Evolutionary conservation across 163 green algal genomes (phyloP).

Genomic region (Scenedesmus sp.): DNA sequence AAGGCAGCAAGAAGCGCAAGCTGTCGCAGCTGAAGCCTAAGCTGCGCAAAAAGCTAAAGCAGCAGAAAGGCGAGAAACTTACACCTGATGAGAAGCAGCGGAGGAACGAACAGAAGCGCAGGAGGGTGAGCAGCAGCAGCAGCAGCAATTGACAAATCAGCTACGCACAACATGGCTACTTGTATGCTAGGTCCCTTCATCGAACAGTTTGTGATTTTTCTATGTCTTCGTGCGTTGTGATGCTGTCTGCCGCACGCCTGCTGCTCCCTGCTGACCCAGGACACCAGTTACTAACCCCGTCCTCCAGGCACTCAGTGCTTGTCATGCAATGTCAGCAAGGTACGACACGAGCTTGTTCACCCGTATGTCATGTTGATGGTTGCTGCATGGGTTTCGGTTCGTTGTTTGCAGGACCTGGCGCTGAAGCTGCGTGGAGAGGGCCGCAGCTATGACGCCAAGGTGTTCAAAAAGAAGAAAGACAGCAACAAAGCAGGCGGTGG

Average conservation of each 20-base stretch:
- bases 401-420: constrained; percentile 59
- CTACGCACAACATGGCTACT: too few species aligned
- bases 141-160: not conserved
- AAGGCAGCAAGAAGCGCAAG: constrained; percentile 27
- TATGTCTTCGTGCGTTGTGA: too few species aligned
- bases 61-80: not conserved
- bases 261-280: too few species aligned
- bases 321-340: too few species aligned
- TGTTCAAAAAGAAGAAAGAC: constrained; percentile 51
- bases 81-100: constrained; percentile 25
- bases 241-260: too few species aligned
- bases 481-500: not conserved
- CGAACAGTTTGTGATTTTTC: too few species aligned
- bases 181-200: too few species aligned
- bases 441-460: constrained; percentile 63
- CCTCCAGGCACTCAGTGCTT: too few species aligned
- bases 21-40: constrained; percentile 18
- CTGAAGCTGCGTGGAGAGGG: constrained; percentile 65
- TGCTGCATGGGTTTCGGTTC: too few species aligned
- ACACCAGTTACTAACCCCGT: too few species aligned
- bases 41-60: constrained; percentile 34
- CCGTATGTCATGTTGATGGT: too few species aligned
- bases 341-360: too few species aligned
- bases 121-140: constrained; percentile 32
- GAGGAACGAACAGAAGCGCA: constrained; percentile 30